These are phyloP conservation scores for Neurospora sp. DNA, from an alignment of 495 filamentous ascomycete genomes.

Conservation along the genomic window DNA sequence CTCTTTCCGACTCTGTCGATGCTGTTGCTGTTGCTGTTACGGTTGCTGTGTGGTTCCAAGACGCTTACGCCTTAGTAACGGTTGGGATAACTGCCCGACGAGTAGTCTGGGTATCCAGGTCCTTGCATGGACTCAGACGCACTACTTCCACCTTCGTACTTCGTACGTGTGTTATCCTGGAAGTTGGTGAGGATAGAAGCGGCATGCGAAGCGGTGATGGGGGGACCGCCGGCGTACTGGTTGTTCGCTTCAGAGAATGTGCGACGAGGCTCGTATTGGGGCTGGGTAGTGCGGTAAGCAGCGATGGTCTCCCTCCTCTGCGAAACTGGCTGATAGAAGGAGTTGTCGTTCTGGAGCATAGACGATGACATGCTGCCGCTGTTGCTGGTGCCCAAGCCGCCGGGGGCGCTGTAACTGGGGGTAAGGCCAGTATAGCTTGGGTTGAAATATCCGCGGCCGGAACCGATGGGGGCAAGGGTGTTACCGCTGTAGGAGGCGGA, in stretches of 20 bases:
- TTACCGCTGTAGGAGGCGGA: background rate
- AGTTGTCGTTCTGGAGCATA: background rate
- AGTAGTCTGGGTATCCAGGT: background rate
- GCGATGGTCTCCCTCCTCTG: background rate
- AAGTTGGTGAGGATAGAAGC: background rate
- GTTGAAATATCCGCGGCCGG: background rate
- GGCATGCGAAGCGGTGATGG: background rate
- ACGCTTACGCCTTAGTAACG: background rate
- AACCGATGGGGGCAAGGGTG: background rate
- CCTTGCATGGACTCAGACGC: background rate
- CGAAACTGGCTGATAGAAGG: background rate
- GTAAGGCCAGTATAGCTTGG: background rate
- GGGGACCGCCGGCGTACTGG: background rate
- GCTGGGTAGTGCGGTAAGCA: background rate
- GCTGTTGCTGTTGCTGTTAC: background rate
- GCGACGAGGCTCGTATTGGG: background rate
- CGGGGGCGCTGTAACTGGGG: background rate
- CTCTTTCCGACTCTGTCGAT: background rate
- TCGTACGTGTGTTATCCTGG: background rate
- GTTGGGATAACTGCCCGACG: background rate
- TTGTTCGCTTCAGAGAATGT: background rate
- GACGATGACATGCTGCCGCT: background rate
- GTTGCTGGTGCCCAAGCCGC: background rate
- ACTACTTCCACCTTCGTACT: background rate
- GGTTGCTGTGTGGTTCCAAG: background rate